Conservation (phyloP, 1,139 yeast species). For the Geotrichum restrictum region DNA sequence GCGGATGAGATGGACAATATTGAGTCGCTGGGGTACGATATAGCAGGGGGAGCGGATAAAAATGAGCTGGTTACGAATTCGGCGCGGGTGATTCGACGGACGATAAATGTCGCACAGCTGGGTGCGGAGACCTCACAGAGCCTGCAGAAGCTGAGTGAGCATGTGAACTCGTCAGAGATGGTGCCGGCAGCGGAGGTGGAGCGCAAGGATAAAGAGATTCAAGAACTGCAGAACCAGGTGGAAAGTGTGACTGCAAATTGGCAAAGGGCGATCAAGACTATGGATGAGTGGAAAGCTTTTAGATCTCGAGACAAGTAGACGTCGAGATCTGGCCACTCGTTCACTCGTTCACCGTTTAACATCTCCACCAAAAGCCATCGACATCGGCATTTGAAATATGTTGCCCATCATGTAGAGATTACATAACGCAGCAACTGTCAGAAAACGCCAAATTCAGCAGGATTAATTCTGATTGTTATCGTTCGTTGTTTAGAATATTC, state of each 20-base stretch:
- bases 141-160: slow-evolving; percentile 24
- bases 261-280: slow-evolving; percentile 32
- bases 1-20: slow-evolving; percentile 18
- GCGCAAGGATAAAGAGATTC: slow-evolving; percentile 27
- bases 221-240: slow-evolving; percentile 27
- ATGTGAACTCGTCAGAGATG: slow-evolving; percentile 28
- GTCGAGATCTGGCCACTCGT: too few relatives aligned
- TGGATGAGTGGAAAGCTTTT: slow-evolving; percentile 33
- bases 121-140: slow-evolving; percentile 25
- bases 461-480: too few relatives aligned
- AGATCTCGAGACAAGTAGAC: not conserved
- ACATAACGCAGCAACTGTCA: too few relatives aligned
- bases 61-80: slow-evolving; percentile 3
- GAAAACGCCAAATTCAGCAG: too few relatives aligned
- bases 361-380: too few relatives aligned
- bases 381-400: too few relatives aligned
- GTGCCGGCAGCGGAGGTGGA: slow-evolving; percentile 29
- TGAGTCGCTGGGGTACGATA: slow-evolving; percentile 17
- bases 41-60: not conserved
- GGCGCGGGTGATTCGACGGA: slow-evolving; percentile 22
- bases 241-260: slow-evolving; percentile 31
- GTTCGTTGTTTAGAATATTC: too few relatives aligned
- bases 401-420: not conserved
- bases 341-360: too few relatives aligned
- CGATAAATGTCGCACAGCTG: slow-evolving; percentile 23